These are phyloP conservation scores for Nakazawaea wyomingensis DNA, from an alignment of 805 yeast genomes.

Conservation along the genomic window DNA sequence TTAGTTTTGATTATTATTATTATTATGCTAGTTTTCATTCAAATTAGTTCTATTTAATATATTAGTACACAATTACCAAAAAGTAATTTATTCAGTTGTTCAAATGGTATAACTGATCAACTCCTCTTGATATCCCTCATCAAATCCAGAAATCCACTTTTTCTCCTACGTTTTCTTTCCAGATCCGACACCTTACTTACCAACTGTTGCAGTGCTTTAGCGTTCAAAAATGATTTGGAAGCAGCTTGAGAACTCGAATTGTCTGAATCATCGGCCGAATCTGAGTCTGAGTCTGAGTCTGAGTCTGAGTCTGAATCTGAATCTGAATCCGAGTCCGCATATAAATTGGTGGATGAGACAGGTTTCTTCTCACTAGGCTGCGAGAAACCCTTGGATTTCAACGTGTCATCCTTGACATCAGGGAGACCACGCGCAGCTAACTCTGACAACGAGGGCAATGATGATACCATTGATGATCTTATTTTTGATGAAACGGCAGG, in stretches of 20 bases:
- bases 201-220: constrained; percentile 38
- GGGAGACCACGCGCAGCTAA: neutral
- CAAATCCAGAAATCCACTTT: constrained; percentile 44
- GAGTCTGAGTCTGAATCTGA: constrained; percentile 16
- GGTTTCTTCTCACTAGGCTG: neutral
- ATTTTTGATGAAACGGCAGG: too few species aligned
- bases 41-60: too few species aligned
- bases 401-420: neutral
- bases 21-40: too few species aligned
- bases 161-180: constrained; percentile 21
- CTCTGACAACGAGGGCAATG: neutral
- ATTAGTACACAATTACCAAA: too few species aligned
- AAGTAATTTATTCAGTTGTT: too few species aligned
- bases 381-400: neutral
- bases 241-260: too few species aligned
- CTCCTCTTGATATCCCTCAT: constrained; percentile 40
- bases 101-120: too few species aligned
- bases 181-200: constrained; percentile 30
- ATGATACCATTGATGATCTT: too few species aligned
- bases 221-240: constrained; percentile 32
- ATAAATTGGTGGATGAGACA: constrained; percentile 13
- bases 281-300: constrained; percentile 14
- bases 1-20: neutral
- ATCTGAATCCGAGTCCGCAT: constrained; percentile 17
- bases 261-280: neutral